A percentile compares a stretch with the other conserved stretches of the same genome.
Evolutionary conservation across 305 asterid genomes (phyloP).

Genomic region (Fraxinus angustifolia): DNA sequence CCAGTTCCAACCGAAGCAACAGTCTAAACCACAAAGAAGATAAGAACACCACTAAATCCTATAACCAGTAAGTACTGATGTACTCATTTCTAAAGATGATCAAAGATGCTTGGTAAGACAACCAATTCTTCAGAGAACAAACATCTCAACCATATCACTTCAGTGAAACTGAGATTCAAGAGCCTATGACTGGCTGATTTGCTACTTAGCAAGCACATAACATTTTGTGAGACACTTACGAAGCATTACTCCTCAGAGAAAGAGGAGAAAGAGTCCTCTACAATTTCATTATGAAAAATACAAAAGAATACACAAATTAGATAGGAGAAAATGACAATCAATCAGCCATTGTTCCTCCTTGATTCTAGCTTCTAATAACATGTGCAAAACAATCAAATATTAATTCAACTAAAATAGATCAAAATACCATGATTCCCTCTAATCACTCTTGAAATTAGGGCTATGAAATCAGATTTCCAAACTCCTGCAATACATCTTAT

Average conservation of each 20-base stretch:
- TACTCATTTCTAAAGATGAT: background rate
- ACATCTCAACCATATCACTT: background rate
- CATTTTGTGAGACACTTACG: background rate
- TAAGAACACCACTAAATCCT: background rate
- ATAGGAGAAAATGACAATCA: background rate
- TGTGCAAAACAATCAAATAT: background rate
- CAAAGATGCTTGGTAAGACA: background rate
- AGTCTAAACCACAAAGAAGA: background rate
- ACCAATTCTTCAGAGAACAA: background rate
- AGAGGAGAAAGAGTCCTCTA: background rate
- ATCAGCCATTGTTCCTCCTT: background rate
- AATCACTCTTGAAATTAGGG: background rate
- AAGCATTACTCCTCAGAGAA: background rate
- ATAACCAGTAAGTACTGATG: background rate
- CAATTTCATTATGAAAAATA: background rate
- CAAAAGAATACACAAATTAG: background rate
- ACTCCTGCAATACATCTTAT: background rate
- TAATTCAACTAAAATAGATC: background rate
- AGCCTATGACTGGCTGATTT: background rate
- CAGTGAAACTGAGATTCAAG: background rate
- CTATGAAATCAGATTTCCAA: background rate
- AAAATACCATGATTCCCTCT: background rate
- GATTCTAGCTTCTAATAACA: background rate
- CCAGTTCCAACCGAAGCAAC: background rate
- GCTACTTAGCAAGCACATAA: background rate